phyloP scores from a whole-genome alignment of 768 basidiomycete species.

The Lentinula lateritia region DNA sequence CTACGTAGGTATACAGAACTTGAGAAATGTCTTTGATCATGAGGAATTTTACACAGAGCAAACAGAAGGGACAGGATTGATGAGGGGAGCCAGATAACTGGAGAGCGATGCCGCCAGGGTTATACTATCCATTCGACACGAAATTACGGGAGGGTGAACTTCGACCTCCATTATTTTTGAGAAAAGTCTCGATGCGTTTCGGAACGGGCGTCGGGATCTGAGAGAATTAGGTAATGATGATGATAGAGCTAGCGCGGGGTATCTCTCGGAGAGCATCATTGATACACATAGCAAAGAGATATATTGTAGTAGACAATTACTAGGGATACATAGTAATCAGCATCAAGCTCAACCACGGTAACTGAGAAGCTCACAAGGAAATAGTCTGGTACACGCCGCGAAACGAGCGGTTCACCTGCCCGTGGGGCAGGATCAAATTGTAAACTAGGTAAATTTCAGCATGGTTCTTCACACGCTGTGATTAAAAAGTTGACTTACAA shows the following conservation, averaged over 20 bases:
- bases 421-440: constrained; percentile 99
- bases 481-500: constrained; percentile 50
- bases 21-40: not conserved
- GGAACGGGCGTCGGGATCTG: not conserved
- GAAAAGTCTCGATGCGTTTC: too few relatives aligned
- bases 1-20: not conserved
- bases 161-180: too few relatives aligned
- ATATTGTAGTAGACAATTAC: constrained; percentile 9
- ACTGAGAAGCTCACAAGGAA: constrained; percentile 64
- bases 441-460: constrained; percentile 50
- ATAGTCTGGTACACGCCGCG: constrained; percentile 91
- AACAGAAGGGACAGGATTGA: not conserved
- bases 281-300: constrained; percentile 2
- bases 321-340: constrained; percentile 10
- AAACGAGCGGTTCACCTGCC: constrained; percentile 97
- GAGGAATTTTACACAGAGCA: not conserved
- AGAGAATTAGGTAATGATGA: not conserved
- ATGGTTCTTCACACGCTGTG: not conserved
- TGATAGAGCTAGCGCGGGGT: constrained; percentile 6
- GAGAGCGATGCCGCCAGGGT: not conserved
- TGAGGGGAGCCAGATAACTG: too few relatives aligned
- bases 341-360: not conserved
- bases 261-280: constrained; percentile 12
- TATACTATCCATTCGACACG: not conserved
- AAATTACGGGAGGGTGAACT: not conserved